Conservation (phyloP, 2,329 filamentous ascomycete species). For the Magnaporthales sp. region DNA sequence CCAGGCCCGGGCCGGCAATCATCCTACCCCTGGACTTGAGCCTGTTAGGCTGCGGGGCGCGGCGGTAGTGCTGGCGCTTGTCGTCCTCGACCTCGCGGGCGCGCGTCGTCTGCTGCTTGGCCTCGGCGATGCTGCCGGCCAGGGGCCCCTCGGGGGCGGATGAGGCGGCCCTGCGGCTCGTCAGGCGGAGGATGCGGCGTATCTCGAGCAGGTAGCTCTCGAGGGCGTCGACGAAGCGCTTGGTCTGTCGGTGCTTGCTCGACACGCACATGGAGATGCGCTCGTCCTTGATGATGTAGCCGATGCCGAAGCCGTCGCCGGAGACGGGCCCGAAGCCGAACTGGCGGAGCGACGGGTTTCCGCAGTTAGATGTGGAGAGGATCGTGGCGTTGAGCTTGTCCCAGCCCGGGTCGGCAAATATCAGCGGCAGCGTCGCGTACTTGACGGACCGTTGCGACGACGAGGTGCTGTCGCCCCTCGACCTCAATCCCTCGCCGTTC, state of each 20-base stretch:
- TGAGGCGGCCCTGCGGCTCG: slow-evolving; percentile 35
- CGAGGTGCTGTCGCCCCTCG: slow-evolving; percentile 20
- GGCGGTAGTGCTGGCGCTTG: slow-evolving; percentile 3
- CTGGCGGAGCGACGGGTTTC: slow-evolving; percentile 87
- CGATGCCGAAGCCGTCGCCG: slow-evolving; percentile 91
- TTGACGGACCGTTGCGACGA: slow-evolving; percentile 31
- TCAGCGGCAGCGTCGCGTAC: slow-evolving; percentile 49
- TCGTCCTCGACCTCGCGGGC: slow-evolving; percentile 43
- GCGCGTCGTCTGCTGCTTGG: slow-evolving; percentile 32
- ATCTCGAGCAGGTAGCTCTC: slow-evolving; percentile 90
- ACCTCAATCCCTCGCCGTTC: not conserved
- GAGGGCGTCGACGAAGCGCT: slow-evolving; percentile 78
- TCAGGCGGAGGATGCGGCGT: slow-evolving; percentile 69
- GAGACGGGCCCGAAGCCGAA: slow-evolving; percentile 96
- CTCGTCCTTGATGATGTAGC: slow-evolving; percentile 97
- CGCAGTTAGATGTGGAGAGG: slow-evolving; percentile 95
- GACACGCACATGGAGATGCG: slow-evolving; percentile 84
- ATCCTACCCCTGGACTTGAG: slow-evolving; percentile 66
- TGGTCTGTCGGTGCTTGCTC: slow-evolving; percentile 89
- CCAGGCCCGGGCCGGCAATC: slow-evolving; percentile 48
- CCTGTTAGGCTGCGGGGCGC: slow-evolving; percentile 27
- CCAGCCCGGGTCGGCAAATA: slow-evolving; percentile 88
- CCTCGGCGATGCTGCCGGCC: slow-evolving; percentile 6
- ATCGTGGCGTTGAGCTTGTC: slow-evolving; percentile 93
- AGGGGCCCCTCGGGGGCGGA: slow-evolving; percentile 7